A percentile compares a stretch with the other conserved stretches of the same genome.
phyloP scores from a whole-genome alignment of 306 rosid species.

The Cajanus cajan region DNA sequence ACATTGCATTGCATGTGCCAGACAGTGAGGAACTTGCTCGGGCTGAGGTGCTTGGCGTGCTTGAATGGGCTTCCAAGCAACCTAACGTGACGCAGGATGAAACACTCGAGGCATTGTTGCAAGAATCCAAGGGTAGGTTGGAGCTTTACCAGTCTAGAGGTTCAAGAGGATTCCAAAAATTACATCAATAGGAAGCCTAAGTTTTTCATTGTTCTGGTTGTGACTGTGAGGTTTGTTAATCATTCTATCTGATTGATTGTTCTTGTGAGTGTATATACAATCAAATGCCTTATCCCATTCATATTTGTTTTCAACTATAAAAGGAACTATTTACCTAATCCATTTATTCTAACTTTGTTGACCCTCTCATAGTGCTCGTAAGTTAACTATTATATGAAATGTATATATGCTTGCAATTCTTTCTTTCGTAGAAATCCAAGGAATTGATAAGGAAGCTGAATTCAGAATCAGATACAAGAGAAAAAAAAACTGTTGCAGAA shows the following conservation, averaged over 20 bases:
- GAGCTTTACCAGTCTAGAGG: conserved; percentile 86
- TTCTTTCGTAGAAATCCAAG: neutral
- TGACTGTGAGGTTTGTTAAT: conserved; percentile 11
- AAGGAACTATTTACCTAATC: neutral
- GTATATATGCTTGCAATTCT: neutral
- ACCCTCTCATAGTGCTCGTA: neutral
- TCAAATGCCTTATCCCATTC: conserved; percentile 18
- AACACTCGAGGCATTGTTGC: conserved; percentile 50
- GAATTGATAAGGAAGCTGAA: neutral
- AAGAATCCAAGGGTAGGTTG: conserved; percentile 62
- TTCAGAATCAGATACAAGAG: neutral
- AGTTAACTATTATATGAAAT: neutral
- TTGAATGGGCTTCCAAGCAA: conserved; percentile 84
- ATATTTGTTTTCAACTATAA: neutral
- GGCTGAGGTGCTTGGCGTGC: conserved; percentile 62
- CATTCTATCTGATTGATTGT: conserved; percentile 27
- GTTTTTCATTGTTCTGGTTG: neutral
- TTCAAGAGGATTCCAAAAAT: conserved; percentile 62
- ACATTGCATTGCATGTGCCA: conserved; percentile 72
- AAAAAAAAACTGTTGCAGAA: neutral
- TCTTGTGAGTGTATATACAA: conserved; percentile 51
- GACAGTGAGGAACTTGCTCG: conserved; percentile 78
- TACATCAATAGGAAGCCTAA: conserved; percentile 34
- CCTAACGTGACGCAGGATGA: conserved; percentile 56
- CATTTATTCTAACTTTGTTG: conserved; percentile 2